Base-by-base conservation (phyloP, 495 filamentous ascomycete species). In the Letharia columbiana region DNA sequence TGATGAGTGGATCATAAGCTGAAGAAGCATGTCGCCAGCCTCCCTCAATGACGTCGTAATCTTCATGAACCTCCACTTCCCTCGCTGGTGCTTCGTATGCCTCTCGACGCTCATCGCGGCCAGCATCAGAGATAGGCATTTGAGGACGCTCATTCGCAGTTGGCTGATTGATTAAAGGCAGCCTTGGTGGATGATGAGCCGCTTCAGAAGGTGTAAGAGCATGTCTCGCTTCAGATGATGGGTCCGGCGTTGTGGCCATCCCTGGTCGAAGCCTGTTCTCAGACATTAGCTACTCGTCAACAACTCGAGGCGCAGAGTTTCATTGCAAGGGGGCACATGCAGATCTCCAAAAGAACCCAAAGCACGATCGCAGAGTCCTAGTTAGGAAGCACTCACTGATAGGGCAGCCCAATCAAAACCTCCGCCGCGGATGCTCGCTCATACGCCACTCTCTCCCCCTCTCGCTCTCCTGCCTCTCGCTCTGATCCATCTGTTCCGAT, bases 61-160 rank as follows among this genome's bases (percentile, higher is more conserved):
- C 87, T 75, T 98, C 93, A 73, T 98, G 93, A 54, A 98, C 89
- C 33, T 98, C 94, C 87, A 98, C 95, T 75, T 96, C 94, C 12
- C 94, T 84, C 44, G 90, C 89, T 9, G 94, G 90, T 17, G 92
- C 84, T 77, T 98, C 94, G 57, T 86, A 83, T 33, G 81, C 75
- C n/a, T 83, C 77, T 60, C 79, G 78, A 31, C 80, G 79, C 69
- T 87, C 86, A 20, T 81, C 78, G 40, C 80, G 79, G 49, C 73
- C 67, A 60, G 82, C 82, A 71, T 89, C 86, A 40, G 78, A 79
- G 64, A 79, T 73, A 20, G 81, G 75, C 20, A 81, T 74, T 63
- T 80, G 80, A n/a, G 74, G 69, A 62, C 77, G 71, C 63, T 74
- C 73, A 12, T 73, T 72, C 66, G 78, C 71, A 49, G 80, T 80